phyloP scores from a whole-genome alignment of 2,329 filamentous ascomycete species.

The Pseudogymnoascus verrucosus region DNA sequence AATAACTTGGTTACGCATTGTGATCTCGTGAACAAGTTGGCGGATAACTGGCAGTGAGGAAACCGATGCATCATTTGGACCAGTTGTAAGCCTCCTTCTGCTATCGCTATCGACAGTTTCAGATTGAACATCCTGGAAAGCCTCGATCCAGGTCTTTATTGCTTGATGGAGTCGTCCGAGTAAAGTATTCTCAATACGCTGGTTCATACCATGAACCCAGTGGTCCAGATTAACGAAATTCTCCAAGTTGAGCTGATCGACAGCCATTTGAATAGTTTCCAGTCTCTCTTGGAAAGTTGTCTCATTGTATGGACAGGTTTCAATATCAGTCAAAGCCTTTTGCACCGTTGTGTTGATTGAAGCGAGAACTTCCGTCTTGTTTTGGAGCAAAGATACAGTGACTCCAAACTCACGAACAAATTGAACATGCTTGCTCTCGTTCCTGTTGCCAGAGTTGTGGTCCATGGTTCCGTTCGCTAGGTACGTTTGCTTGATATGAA shows the following conservation, averaged over 20 bases:
- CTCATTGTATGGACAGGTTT: slow-evolving; percentile 73
- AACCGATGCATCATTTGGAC: slow-evolving; percentile 30
- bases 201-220: slow-evolving; percentile 85
- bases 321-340: slow-evolving; percentile 74
- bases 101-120: slow-evolving; percentile 39
- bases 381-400: slow-evolving; percentile 79
- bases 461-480: slow-evolving; percentile 53
- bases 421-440: slow-evolving; percentile 89
- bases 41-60: slow-evolving; percentile 54
- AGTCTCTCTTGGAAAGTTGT: slow-evolving; percentile 73
- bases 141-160: slow-evolving; percentile 76
- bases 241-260: slow-evolving; percentile 94
- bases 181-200: slow-evolving; percentile 72
- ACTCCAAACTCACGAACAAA: slow-evolving; percentile 91
- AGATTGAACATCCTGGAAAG: slow-evolving; percentile 58
- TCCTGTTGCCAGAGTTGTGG: slow-evolving; percentile 40
- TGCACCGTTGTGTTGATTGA: slow-evolving; percentile 75
- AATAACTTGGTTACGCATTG: slow-evolving; percentile 96
- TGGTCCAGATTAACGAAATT: slow-evolving; percentile 87
- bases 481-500: slow-evolving; percentile 62
- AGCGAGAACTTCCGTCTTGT: slow-evolving; percentile 71
- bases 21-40: slow-evolving; percentile 79
- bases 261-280: slow-evolving; percentile 79
- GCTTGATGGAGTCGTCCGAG: slow-evolving; percentile 77
- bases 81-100: slow-evolving; percentile 40